Evolutionary conservation across 306 rosid species (phyloP).

Genomic region (Sesbania bispinosa): DNA sequence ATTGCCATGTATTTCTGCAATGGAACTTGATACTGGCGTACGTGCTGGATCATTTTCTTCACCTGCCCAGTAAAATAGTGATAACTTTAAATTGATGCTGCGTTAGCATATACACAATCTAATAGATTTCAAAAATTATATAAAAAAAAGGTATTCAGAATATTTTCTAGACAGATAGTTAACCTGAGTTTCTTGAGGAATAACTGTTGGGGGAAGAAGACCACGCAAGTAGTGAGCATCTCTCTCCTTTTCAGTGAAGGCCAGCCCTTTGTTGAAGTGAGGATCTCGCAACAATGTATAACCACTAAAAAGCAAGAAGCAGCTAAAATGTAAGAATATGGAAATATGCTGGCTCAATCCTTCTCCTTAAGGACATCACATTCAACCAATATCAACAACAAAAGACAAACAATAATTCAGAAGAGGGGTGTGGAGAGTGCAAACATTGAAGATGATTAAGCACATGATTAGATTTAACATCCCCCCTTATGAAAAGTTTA

Average conservation of each 20-base stretch:
- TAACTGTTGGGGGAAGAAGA: slow-evolving; percentile 81
- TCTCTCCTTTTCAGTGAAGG: slow-evolving; percentile 86
- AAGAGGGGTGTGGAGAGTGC: not conserved
- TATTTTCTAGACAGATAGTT: slow-evolving; percentile 4
- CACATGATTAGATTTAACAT: not conserved
- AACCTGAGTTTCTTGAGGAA: slow-evolving; percentile 88
- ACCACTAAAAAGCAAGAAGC: slow-evolving; percentile 54
- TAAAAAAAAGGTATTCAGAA: not conserved
- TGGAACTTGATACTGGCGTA: slow-evolving; percentile 92
- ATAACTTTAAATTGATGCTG: slow-evolving; percentile 4
- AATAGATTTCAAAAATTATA: not conserved
- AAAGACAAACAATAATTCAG: not conserved
- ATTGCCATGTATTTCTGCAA: slow-evolving; percentile 89
- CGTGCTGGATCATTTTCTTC: slow-evolving; percentile 78
- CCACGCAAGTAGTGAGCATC: slow-evolving; percentile 98
- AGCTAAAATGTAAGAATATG: not conserved
- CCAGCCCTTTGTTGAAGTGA: slow-evolving; percentile 95
- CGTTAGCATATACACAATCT: not conserved
- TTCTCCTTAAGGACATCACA: not conserved
- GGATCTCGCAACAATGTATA: slow-evolving; percentile 89
- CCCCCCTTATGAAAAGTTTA: too few relatives aligned
- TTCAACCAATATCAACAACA: not conserved
- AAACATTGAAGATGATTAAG: not conserved
- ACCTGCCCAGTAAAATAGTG: slow-evolving; percentile 46
- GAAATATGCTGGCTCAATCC: not conserved